These are phyloP conservation scores for Candida awuae DNA, from an alignment of 805 yeast species.

Conservation along the genomic window DNA sequence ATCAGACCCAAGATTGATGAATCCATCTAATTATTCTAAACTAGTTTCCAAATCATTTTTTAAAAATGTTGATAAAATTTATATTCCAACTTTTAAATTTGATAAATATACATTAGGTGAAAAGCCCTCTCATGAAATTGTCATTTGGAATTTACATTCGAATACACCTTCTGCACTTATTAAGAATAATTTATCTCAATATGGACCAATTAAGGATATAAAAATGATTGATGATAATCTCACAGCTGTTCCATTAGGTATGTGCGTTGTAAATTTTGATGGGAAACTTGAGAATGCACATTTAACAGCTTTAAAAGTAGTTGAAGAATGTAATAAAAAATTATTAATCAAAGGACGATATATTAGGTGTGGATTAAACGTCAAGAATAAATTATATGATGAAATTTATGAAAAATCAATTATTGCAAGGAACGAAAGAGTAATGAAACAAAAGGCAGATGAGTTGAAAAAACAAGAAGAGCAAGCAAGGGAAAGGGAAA, in stretches of 20 bases:
- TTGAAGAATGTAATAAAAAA: conserved; percentile 31
- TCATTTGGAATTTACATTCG: conserved; percentile 59
- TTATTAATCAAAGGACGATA: conserved; percentile 45
- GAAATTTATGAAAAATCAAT: conserved; percentile 25
- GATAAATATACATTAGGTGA: conserved; percentile 72
- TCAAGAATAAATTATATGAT: conserved; percentile 32
- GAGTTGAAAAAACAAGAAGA: conserved; percentile 15
- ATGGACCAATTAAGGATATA: conserved; percentile 56
- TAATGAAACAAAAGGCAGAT: conserved; percentile 29
- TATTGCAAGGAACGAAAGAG: conserved; percentile 31
- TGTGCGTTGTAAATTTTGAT: conserved; percentile 55
- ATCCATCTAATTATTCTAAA: conserved; percentile 10
- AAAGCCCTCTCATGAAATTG: conserved; percentile 61
- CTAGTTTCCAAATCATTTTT: conserved; percentile 7
- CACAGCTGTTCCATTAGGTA: conserved; percentile 73
- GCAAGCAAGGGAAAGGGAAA: conserved; percentile 11
- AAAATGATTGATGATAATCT: conserved; percentile 59
- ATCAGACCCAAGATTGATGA: conserved; percentile 18
- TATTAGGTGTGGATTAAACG: conserved; percentile 46
- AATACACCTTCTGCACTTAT: conserved; percentile 39
- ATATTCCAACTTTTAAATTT: conserved; percentile 27
- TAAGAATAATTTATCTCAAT: conserved; percentile 48
- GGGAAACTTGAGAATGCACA: conserved; percentile 47
- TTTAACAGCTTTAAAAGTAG: conserved; percentile 38
- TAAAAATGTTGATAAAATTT: conserved; percentile 15